phyloP scores from a whole-genome alignment of 2,329 filamentous ascomycete species.

The Sporothrix luriei region DNA sequence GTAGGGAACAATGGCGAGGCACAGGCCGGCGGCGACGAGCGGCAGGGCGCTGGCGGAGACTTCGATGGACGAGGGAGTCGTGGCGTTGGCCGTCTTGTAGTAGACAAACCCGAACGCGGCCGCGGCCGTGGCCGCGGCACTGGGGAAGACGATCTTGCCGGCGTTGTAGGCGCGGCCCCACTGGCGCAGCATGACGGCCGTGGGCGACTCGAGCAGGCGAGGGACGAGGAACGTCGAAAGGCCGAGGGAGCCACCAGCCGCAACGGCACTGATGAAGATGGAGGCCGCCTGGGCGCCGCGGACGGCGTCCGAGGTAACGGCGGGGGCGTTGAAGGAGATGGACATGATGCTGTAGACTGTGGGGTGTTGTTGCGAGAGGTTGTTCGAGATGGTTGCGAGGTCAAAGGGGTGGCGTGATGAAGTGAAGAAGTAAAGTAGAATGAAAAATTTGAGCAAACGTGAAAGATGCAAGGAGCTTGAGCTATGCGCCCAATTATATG shows the following conservation, averaged over 20 bases:
- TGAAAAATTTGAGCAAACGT: not conserved
- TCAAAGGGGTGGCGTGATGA: not conserved
- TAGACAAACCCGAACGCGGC: slow-evolving; percentile 50
- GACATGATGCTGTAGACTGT: not conserved
- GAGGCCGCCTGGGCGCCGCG: slow-evolving; percentile 54
- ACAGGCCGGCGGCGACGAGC: slow-evolving; percentile 49
- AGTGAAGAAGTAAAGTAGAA: not conserved
- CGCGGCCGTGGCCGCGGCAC: slow-evolving; percentile 47
- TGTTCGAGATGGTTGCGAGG: not conserved
- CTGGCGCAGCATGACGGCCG: slow-evolving; percentile 58
- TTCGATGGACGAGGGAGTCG: slow-evolving; percentile 29
- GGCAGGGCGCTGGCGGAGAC: slow-evolving; percentile 49
- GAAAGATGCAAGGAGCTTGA: not conserved
- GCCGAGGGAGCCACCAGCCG: slow-evolving; percentile 46
- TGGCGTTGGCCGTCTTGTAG: slow-evolving; percentile 28
- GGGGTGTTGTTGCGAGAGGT: not conserved
- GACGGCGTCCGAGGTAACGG: slow-evolving; percentile 6
- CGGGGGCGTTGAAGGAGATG: slow-evolving; percentile 17
- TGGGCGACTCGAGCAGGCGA: slow-evolving; percentile 57
- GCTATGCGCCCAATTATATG: slow-evolving; percentile 18
- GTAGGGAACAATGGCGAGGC: slow-evolving; percentile 55
- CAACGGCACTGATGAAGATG: slow-evolving; percentile 53
- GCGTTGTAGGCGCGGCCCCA: slow-evolving; percentile 51
- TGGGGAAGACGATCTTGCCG: slow-evolving; percentile 47
- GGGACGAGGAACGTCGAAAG: slow-evolving; percentile 53